Conservation (phyloP, 768 basidiomycete genomes). For the Erythrobasidium yunnanense region DNA sequence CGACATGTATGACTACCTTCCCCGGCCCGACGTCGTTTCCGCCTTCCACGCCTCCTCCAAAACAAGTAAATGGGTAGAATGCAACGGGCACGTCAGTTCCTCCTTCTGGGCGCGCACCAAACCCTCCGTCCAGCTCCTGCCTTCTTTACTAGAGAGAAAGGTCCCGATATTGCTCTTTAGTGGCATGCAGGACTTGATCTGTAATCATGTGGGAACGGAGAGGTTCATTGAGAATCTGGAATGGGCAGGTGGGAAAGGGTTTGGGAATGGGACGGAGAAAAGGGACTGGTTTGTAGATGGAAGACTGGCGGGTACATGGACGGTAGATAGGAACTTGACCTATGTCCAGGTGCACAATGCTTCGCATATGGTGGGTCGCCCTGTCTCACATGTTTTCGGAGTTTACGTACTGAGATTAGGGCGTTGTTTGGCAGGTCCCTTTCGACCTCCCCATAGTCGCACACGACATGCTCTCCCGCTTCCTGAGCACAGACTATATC, state of each 20-base stretch:
- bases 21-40: slow-evolving; percentile 61
- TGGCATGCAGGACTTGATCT: slow-evolving; percentile 91
- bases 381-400: neutral
- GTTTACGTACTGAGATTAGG: neutral
- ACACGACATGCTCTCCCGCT: slow-evolving; percentile 97
- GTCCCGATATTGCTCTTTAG: slow-evolving; percentile 84
- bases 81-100: slow-evolving; percentile 55
- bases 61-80: slow-evolving; percentile 77
- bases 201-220: slow-evolving; percentile 88
- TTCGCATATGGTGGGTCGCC: slow-evolving; percentile 83
- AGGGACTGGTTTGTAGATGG: slow-evolving; percentile 54
- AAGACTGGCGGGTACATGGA: slow-evolving; percentile 79
- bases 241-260: slow-evolving; percentile 75
- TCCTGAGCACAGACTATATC: slow-evolving; percentile 83
- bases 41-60: slow-evolving; percentile 74
- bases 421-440: slow-evolving; percentile 38
- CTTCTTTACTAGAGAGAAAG: slow-evolving; percentile 57
- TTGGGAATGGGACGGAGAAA: slow-evolving; percentile 48
- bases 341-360: slow-evolving; percentile 89
- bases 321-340: slow-evolving; percentile 73
- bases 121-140: slow-evolving; percentile 66
- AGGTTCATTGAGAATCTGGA: slow-evolving; percentile 66
- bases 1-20: slow-evolving; percentile 64
- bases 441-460: slow-evolving; percentile 71
- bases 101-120: slow-evolving; percentile 53